A percentile compares a stretch with the other conserved stretches of the same genome.
These are phyloP conservation scores for Colletotrichum lini DNA, from an alignment of 2,329 filamentous ascomycete species.

Conservation along the genomic window DNA sequence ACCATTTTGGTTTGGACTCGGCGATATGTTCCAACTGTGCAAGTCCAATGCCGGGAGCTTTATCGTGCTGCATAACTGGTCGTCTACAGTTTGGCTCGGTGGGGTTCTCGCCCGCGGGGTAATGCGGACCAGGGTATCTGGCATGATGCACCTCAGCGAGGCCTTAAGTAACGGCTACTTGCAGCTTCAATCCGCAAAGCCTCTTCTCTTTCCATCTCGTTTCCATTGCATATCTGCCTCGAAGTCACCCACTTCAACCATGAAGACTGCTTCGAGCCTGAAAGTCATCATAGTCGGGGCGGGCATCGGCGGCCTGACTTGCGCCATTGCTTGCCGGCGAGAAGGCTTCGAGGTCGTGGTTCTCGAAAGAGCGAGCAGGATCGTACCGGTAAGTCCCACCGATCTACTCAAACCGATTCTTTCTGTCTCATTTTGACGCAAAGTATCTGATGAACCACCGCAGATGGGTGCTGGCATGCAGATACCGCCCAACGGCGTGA, in stretches of 20 bases:
- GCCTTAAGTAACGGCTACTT: background rate
- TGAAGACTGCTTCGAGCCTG: background rate
- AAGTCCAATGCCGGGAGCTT: background rate
- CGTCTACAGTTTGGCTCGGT: background rate
- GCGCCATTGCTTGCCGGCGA: conserved; percentile 31
- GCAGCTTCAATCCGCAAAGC: background rate
- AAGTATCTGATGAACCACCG: background rate
- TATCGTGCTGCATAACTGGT: background rate
- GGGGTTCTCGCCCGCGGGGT: background rate
- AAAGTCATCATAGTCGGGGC: conserved; percentile 37
- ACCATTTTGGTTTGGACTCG: too few species aligned
- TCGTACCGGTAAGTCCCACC: conserved; percentile 20
- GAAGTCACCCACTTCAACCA: background rate
- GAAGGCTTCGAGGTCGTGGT: conserved; percentile 38
- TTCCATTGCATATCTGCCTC: background rate
- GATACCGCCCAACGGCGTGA: conserved; percentile 30
- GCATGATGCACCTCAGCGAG: conserved; percentile 1
- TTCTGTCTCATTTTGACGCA: background rate
- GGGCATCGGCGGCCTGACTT: conserved; percentile 37
- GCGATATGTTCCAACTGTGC: too few species aligned
- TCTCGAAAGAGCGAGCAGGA: conserved; percentile 33
- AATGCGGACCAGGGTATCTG: background rate
- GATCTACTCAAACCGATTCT: too few species aligned
- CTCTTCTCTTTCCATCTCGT: background rate
- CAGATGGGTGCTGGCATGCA: conserved; percentile 39